Conservation (phyloP, 2,329 filamentous ascomycete species). For the Trichoderma cornu-damae region DNA sequence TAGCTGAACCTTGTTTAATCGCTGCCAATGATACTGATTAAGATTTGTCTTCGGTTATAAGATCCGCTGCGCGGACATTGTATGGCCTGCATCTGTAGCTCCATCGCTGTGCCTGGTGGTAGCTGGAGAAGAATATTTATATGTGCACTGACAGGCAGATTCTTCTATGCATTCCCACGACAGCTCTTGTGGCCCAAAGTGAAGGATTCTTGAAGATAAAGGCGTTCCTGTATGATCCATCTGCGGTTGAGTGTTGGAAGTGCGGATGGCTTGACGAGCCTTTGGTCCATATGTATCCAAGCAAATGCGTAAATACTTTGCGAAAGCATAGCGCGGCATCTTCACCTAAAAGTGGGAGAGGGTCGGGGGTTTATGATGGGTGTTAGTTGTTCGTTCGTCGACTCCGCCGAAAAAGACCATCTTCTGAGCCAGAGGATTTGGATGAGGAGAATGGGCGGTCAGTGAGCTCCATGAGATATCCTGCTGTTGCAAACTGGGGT, state of each 20-base stretch:
- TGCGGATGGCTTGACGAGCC: neutral
- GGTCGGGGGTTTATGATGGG: neutral
- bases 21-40: neutral
- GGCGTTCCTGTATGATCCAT: conserved; percentile 21
- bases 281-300: conserved; percentile 17
- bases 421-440: neutral
- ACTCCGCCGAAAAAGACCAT: conserved; percentile 12
- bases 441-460: conserved; percentile 18
- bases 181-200: conserved; percentile 20
- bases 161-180: conserved; percentile 20
- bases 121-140: neutral
- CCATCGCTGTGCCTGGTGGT: neutral
- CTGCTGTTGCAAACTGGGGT: neutral
- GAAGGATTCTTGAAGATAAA: conserved; percentile 17
- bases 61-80: neutral
- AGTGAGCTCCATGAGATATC: neutral
- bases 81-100: neutral
- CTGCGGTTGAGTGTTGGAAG: conserved; percentile 19
- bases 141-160: conserved; percentile 17
- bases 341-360: neutral
- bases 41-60: conserved; percentile 8
- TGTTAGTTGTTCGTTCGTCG: neutral
- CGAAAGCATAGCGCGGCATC: conserved; percentile 15
- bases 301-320: conserved; percentile 14
- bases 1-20: neutral